Evolutionary conservation across 2,329 filamentous ascomycete species (phyloP), one percentile per base, ranked within the genome.

Genomic region (Talaromyces sp.): DNA sequence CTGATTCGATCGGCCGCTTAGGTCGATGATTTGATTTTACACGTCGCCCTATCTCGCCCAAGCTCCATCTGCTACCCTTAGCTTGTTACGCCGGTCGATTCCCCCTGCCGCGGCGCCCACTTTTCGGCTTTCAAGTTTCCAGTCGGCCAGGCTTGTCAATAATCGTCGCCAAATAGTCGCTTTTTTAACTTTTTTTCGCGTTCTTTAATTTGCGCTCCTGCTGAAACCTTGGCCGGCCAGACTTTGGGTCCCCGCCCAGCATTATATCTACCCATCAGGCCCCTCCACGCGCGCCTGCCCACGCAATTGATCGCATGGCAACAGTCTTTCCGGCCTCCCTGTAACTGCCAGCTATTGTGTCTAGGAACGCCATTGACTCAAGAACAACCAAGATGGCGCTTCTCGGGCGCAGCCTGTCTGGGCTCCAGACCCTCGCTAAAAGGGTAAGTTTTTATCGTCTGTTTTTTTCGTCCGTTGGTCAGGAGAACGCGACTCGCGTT

Each of bases 391-490:
- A 15, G 13, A 62, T 62, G 60, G 52, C 60, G 56, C 51, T 52
- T 57, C 60, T 62, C 52, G 32, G 42, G 4, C 19, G 58, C 54
- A 49, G 60, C 56, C 60, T 58, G 27, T 33, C 60, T 2, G 55
- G 60, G 55, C 51, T 62, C 11, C 28, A 32, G 36, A 33, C 32
- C 17, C 13, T 62, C 52, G 32, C 32, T 25, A 62, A 55, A 32
- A 58, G 60, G 39, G 55, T 22, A 47, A 22, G 42, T 47, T 47
- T 19, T 47, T 10, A 17, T 47, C n/a, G 42, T 22, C 42, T 47
- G 42, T 9, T 47, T 19, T 19, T 47, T 47, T 47, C 42, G 19
- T 22, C 42, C 10, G 42, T 22, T 22, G 7, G 15, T 47, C 2
- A 11, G 4, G 1, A 47, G n/a, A 13, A 47, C 42, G 42, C 42